phyloP scores from a whole-genome alignment of 768 basidiomycete genomes.

The Gymnopilus junonius region DNA sequence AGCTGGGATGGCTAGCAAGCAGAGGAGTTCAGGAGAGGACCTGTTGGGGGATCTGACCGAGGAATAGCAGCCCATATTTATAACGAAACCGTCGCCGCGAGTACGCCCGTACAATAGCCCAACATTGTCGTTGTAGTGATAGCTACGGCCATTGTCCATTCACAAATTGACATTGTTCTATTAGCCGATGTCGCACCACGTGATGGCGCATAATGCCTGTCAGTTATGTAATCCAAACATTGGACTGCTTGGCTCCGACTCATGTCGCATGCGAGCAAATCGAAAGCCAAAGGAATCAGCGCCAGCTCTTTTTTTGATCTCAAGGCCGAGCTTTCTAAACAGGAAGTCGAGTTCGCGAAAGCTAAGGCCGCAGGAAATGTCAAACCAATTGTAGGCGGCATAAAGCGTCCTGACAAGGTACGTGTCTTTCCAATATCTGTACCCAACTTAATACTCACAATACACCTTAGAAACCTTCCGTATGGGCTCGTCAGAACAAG shows the following conservation, averaged over 20 bases:
- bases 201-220: background rate
- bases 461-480: conserved; percentile 65
- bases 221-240: conserved; percentile 1
- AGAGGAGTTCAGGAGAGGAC: conserved; percentile 21
- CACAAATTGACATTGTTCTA: conserved; percentile 1
- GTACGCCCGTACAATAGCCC: background rate
- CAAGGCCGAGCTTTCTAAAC: conserved; percentile 71
- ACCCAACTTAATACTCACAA: background rate
- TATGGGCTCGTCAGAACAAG: conserved; percentile 79
- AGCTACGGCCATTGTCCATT: background rate
- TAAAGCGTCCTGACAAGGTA: conserved; percentile 76
- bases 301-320: conserved; percentile 83
- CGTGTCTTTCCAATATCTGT: background rate
- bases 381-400: conserved; percentile 59
- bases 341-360: conserved; percentile 60
- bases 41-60: conserved; percentile 17
- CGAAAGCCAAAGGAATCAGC: conserved; percentile 72
- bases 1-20: conserved; percentile 8
- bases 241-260: background rate
- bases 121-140: conserved; percentile 3
- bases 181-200: background rate
- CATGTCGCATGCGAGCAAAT: conserved; percentile 60
- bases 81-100: conserved; percentile 1
- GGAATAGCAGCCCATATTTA: conserved; percentile 17
- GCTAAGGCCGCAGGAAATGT: conserved; percentile 62